Base-by-base conservation (phyloP, 345 rosid species). In the Brassica nigra region DNA sequence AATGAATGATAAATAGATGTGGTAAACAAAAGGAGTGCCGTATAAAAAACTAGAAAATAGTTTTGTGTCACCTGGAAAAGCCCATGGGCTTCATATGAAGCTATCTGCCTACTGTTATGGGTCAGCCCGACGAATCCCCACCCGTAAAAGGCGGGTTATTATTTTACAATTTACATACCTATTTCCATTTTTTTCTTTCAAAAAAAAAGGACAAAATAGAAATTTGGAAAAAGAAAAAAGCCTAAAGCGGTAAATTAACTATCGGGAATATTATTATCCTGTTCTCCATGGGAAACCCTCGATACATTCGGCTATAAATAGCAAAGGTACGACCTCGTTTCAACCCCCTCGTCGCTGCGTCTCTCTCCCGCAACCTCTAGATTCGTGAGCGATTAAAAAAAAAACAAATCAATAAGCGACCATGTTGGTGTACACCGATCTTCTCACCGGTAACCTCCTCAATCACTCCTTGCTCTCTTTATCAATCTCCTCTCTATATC, bases 401-500 rank as follows among this genome's bases (percentile, higher is more conserved):
- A 79, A 52, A 10, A 31, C 66, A 16, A 79, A 54, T 66, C 89
- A 77, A 73, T 54, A 86, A 62, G 87, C 87, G 86, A 82, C 74
- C 87, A 95, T 95, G 98, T 88, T 95, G 96, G 98, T 95, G 16
- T 95, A 93, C 70, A 93, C 91, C 44, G 99, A 95, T 90, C 85
- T 81, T 14, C 85, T 95, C 62, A 61, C 87, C 71, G 90, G 99
- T 91, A 83, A 64, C n/a, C 39, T 57, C 36, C 8, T 61, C 0
- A 15, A 8, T n/a, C 12, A 4, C n/a, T 47, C 15, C 15, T 37
- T 8, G 3, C 54, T 14, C 54, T 47, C 52, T 44, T 44, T 11
- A 44, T 3, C 52, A 44, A 49, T 49, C 18, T 16, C 55, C 6
- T 49, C 16, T 49, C 18, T n/a, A 0, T n/a, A n/a, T 52, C 57